Conservation (phyloP, 768 basidiomycete species). For the Lentinula guzmanii region DNA sequence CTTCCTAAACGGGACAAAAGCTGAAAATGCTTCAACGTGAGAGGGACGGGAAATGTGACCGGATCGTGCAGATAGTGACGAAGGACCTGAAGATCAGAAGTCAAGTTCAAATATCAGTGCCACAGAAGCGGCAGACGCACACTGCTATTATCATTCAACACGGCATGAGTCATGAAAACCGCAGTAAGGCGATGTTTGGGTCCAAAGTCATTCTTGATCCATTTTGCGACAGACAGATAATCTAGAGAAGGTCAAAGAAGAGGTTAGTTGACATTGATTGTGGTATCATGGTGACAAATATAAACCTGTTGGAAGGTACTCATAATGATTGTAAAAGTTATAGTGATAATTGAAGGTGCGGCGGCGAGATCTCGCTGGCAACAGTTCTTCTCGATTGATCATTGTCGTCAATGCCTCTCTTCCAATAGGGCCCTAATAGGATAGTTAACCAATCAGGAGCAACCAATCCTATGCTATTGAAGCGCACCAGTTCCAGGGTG, state of each 20-base stretch:
- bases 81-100: constrained; percentile 33
- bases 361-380: constrained; percentile 51
- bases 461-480: not conserved
- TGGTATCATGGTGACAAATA: not conserved
- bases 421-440: constrained; percentile 54
- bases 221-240: constrained; percentile 49
- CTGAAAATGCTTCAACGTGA: constrained; percentile 74
- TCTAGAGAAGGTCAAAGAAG: constrained; percentile 28
- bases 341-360: constrained; percentile 41
- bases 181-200: constrained; percentile 53
- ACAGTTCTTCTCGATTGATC: constrained; percentile 69
- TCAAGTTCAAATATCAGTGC: not conserved
- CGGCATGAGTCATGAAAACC: constrained; percentile 66
- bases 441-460: constrained; percentile 7
- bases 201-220: constrained; percentile 55
- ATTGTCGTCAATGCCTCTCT: constrained; percentile 69
- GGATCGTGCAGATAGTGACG: constrained; percentile 34
- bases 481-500: not conserved
- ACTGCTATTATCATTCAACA: constrained; percentile 56
- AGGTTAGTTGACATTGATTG: constrained; percentile 4
- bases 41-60: constrained; percentile 42
- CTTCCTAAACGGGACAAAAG: constrained; percentile 64
- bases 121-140: constrained; percentile 21
- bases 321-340: constrained; percentile 29
- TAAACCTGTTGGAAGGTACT: constrained; percentile 58